Evolutionary conservation across 345 rosid species (phyloP).

Genomic region (Lumnitzera littorea): DNA sequence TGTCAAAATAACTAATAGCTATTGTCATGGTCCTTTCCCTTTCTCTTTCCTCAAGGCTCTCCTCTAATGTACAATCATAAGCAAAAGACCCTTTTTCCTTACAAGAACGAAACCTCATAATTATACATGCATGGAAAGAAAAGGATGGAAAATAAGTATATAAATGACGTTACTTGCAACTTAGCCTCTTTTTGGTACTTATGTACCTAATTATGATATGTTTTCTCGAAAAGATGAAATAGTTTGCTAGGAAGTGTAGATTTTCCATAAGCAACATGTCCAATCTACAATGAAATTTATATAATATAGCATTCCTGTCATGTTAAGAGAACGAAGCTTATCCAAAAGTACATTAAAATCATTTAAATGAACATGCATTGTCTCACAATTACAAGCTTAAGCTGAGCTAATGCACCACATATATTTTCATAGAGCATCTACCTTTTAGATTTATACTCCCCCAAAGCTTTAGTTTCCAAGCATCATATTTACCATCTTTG

Average conservation of each 20-base stretch:
- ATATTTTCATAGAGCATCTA: constrained; percentile 80
- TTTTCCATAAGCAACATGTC: constrained; percentile 98
- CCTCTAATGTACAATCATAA: constrained; percentile 97
- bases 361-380: constrained; percentile 6
- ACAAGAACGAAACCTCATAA: no score
- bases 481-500: constrained; percentile 15
- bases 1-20: constrained; percentile 89
- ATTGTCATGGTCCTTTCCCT: constrained; percentile 97
- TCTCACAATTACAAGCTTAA: constrained; percentile 94
- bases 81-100: constrained; percentile 30
- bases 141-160: constrained; percentile 1
- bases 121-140: constrained; percentile 14
- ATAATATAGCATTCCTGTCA: constrained; percentile 9
- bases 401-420: constrained; percentile 47
- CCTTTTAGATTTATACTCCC: constrained; percentile 59
- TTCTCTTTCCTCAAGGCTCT: constrained; percentile 96
- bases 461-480: constrained; percentile 27
- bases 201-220: constrained; percentile 89
- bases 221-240: constrained; percentile 74
- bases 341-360: background rate
- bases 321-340: constrained; percentile 3
- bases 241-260: constrained; percentile 97
- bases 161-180: constrained; percentile 45
- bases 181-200: constrained; percentile 91
- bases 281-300: constrained; percentile 50